Percentiles rank a stretch among this genome's conserved stretches.
phyloP scores from a whole-genome alignment of 2,329 filamentous ascomycete species.

The Didymella sp. region DNA sequence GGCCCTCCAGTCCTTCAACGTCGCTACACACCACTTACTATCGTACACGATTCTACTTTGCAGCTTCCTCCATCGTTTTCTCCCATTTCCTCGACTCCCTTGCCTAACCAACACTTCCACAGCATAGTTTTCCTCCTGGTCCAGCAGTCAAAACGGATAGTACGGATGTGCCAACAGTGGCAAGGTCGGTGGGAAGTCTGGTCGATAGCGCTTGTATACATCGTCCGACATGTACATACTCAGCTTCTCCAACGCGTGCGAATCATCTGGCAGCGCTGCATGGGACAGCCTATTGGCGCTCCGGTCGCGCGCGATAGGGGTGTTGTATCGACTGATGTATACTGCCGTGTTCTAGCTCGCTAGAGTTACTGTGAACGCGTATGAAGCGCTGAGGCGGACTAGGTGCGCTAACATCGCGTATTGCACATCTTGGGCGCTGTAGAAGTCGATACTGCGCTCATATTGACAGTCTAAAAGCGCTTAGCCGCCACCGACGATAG shows the following conservation, averaged over 20 bases:
- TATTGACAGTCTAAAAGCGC: background rate
- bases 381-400: background rate
- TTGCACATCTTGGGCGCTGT: background rate
- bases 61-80: no score
- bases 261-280: background rate
- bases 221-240: background rate
- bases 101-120: background rate
- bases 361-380: no score
- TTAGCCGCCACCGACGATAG: background rate
- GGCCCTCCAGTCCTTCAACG: no score
- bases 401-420: background rate
- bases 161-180: background rate
- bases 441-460: background rate
- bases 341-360: background rate
- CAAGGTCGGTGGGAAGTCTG: background rate
- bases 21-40: no score
- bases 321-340: background rate
- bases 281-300: background rate
- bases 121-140: background rate
- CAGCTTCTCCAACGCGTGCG: background rate
- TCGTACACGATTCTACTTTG: no score
- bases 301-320: background rate
- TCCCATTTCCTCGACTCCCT: no score
- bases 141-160: background rate
- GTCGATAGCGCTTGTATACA: background rate